Evolutionary conservation across 2,329 filamentous ascomycete species (phyloP).

Genomic region (Curvularia spicifera): DNA sequence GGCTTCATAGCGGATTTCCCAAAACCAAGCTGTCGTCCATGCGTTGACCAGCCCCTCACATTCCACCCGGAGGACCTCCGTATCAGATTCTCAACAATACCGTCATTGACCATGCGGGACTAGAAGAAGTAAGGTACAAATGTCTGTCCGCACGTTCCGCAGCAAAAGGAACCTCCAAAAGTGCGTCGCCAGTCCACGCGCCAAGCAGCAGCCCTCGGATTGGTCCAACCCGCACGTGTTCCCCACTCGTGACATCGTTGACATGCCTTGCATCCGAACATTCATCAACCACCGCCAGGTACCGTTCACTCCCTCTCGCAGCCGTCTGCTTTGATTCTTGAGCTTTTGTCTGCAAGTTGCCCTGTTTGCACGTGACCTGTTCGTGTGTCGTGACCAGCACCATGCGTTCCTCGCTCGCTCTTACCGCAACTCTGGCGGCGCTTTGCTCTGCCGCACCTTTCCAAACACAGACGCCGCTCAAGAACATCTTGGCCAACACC

Average conservation of each 20-base stretch:
- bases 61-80: neutral
- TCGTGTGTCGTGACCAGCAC: constrained; percentile 7
- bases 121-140: neutral
- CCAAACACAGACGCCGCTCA: constrained; percentile 54
- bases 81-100: neutral
- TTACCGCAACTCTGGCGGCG: constrained; percentile 23
- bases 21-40: neutral
- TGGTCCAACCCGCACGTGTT: constrained; percentile 28
- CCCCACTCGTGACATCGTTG: constrained; percentile 32
- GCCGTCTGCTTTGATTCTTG: neutral
- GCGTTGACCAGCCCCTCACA: neutral
- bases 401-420: constrained; percentile 32
- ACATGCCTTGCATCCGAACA: constrained; percentile 17
- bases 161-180: constrained; percentile 4
- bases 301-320: constrained; percentile 9
- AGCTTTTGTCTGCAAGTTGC: neutral
- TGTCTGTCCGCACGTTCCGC: constrained; percentile 1
- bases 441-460: constrained; percentile 38
- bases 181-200: constrained; percentile 15
- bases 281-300: constrained; percentile 16
- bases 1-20: neutral
- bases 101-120: neutral
- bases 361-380: neutral
- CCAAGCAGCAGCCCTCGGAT: constrained; percentile 18
- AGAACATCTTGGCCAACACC: constrained; percentile 63